phyloP scores from a whole-genome alignment of 2,329 filamentous ascomycete genomes.

The Stromatinia cepivora region DNA sequence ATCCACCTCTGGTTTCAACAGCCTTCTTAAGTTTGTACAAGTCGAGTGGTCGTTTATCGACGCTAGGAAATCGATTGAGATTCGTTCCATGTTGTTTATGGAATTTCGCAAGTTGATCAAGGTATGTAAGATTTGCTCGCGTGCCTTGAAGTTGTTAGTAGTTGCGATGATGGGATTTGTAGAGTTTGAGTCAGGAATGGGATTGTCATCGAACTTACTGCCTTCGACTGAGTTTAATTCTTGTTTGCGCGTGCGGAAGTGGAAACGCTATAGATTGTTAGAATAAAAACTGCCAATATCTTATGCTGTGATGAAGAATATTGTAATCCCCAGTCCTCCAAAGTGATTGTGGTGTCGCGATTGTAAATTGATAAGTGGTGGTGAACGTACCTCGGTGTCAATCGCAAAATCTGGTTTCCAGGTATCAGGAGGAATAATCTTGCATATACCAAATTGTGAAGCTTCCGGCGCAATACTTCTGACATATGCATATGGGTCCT shows the following conservation, averaged over 20 bases:
- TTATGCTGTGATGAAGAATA: not conserved
- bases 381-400: slow-evolving; percentile 77
- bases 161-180: not conserved
- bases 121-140: slow-evolving; percentile 91
- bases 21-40: slow-evolving; percentile 96
- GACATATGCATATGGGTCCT: slow-evolving; percentile 90
- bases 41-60: slow-evolving; percentile 95
- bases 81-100: slow-evolving; percentile 96
- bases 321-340: not conserved
- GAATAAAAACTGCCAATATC: slow-evolving; percentile 21
- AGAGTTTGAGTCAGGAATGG: not conserved
- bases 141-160: slow-evolving; percentile 61
- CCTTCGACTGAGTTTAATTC: slow-evolving; percentile 98
- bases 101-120: slow-evolving; percentile 92
- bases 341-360: not conserved
- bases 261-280: slow-evolving; percentile 70
- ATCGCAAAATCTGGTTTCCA: slow-evolving; percentile 97
- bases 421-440: slow-evolving; percentile 87
- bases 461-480: slow-evolving; percentile 87
- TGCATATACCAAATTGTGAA: slow-evolving; percentile 85
- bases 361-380: not conserved
- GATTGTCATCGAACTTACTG: slow-evolving; percentile 59
- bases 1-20: slow-evolving; percentile 90
- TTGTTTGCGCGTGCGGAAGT: slow-evolving; percentile 94
- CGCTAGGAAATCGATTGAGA: slow-evolving; percentile 89